Conservation (phyloP, 1,284 basidiomycete genomes). For the Ustilago nuda region DNA sequence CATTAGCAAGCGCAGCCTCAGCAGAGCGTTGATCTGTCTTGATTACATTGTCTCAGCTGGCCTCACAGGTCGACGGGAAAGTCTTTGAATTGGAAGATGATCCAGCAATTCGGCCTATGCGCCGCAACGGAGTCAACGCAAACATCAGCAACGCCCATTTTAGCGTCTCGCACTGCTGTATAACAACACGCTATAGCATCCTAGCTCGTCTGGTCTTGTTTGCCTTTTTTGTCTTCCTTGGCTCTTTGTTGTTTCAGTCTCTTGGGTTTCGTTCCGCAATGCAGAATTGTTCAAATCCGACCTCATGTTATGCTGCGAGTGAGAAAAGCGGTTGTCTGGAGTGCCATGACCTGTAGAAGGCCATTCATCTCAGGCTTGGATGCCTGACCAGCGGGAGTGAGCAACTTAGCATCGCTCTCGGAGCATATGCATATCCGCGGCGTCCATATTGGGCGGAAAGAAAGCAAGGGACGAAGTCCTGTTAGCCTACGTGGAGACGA, state of each 20-base stretch:
- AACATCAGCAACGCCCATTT: not conserved
- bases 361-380: no score
- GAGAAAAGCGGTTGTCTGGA: not conserved
- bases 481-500: no score
- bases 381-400: no score
- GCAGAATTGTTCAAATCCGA: constrained; percentile 3
- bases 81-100: not conserved
- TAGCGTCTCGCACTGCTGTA: not conserved
- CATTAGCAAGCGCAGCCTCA: not conserved
- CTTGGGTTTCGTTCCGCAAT: constrained; percentile 16
- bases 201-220: not conserved
- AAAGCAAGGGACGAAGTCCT: no score
- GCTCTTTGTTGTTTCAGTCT: constrained; percentile 6
- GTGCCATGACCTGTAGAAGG: no score
- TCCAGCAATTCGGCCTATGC: no score
- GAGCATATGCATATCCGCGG: no score
- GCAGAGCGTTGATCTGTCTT: no score
- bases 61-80: not conserved
- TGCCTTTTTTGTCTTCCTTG: not conserved
- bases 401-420: no score
- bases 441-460: not conserved
- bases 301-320: not conserved
- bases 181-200: constrained; percentile 6
- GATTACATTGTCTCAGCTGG: no score
- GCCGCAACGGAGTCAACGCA: no score